phyloP scores from a whole-genome alignment of 305 asterid genomes.

The Rubia balearica region DNA sequence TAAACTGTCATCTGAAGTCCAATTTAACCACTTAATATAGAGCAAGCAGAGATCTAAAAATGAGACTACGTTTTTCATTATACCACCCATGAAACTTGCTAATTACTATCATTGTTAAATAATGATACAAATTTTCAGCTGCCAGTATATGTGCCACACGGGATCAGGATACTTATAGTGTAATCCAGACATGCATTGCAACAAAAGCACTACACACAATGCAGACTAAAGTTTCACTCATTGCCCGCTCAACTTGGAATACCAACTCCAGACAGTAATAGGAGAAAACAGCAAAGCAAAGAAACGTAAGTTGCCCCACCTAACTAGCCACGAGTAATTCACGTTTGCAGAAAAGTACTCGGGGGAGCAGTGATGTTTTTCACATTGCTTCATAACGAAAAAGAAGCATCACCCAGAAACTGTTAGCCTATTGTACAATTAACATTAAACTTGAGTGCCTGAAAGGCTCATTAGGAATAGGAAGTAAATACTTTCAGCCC shows the following conservation, averaged over 20 bases:
- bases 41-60: neutral
- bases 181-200: slow-evolving; percentile 1
- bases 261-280: neutral
- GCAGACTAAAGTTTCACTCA: neutral
- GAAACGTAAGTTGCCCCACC: neutral
- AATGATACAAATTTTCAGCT: neutral
- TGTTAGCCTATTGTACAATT: neutral
- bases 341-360: neutral
- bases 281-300: neutral
- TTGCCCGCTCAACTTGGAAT: neutral
- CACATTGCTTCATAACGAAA: neutral
- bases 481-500: neutral
- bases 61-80: neutral
- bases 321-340: neutral
- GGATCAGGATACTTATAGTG: neutral
- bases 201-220: neutral
- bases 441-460: neutral
- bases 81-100: neutral
- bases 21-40: neutral
- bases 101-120: neutral
- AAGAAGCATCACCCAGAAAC: neutral
- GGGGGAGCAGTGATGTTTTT: neutral
- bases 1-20: neutral
- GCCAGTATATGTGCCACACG: neutral
- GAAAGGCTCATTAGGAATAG: neutral